A percentile compares a stretch with the other conserved stretches of the same genome.
Conservation (phyloP, 306 rosid species). For the Rosa multiflora region DNA sequence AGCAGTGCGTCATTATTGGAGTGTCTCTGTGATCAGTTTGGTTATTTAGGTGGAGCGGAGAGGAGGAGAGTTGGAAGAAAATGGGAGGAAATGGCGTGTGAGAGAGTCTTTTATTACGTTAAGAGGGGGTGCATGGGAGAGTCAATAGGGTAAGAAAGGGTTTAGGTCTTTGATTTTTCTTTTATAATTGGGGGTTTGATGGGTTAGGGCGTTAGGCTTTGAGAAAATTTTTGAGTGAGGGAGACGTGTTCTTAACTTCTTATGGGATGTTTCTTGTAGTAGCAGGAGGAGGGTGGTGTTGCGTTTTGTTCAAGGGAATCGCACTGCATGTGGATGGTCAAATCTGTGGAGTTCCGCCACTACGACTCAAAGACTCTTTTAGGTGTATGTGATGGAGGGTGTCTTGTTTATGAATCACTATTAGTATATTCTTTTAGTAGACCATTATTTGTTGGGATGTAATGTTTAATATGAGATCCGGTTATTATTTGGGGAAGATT, state of each 20-base stretch:
- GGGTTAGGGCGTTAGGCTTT: background rate
- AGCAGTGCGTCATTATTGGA: background rate
- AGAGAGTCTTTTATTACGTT: constrained; percentile 11
- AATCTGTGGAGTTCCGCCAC: constrained; percentile 25
- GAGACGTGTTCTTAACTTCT: constrained; percentile 30
- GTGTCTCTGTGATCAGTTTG: background rate
- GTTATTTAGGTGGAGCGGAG: background rate
- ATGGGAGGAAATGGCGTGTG: background rate
- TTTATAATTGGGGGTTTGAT: background rate
- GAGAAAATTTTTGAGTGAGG: background rate
- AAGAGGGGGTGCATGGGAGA: constrained; percentile 5
- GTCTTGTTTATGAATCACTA: background rate
- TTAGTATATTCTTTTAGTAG: background rate
- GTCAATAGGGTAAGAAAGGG: background rate
- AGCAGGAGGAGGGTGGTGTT: background rate
- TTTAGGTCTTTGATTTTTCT: background rate
- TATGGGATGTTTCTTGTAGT: constrained; percentile 9
- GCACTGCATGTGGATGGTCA: constrained; percentile 39
- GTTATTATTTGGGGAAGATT: background rate
- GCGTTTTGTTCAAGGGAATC: constrained; percentile 25
- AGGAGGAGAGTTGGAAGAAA: background rate
- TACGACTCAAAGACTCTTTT: background rate
- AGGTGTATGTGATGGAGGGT: background rate
- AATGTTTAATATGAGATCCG: background rate
- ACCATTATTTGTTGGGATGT: background rate